These are phyloP conservation scores for Crotalaria pallida DNA, from an alignment of 306 rosid species.

Conservation along the genomic window DNA sequence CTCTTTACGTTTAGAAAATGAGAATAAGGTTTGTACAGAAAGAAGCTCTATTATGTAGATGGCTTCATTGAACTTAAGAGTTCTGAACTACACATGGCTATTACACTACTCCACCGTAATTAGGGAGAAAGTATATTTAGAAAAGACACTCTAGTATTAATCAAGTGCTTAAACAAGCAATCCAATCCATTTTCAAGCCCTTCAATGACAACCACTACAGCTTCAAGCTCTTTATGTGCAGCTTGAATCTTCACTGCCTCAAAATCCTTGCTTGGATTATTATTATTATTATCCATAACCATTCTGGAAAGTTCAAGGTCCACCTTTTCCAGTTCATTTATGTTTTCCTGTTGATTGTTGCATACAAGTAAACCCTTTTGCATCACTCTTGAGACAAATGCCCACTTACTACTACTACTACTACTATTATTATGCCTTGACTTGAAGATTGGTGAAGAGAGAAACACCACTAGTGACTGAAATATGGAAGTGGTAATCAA, in stretches of 20 bases:
- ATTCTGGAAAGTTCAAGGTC: slow-evolving; percentile 46
- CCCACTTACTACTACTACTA: slow-evolving; percentile 58
- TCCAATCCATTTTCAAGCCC: slow-evolving; percentile 53
- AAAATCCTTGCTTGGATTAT: slow-evolving; percentile 21
- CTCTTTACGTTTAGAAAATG: not conserved
- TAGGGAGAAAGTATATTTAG: slow-evolving; percentile 51
- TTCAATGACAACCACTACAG: slow-evolving; percentile 39
- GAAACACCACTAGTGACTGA: slow-evolving; percentile 43
- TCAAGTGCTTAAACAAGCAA: slow-evolving; percentile 60
- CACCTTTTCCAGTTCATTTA: slow-evolving; percentile 52
- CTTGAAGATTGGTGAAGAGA: slow-evolving; percentile 41
- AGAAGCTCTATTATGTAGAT: slow-evolving; percentile 21
- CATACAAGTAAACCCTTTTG: slow-evolving; percentile 29
- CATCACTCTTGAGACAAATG: slow-evolving; percentile 51
- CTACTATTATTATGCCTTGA: slow-evolving; percentile 41
- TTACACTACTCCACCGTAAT: not conserved
- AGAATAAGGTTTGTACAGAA: slow-evolving; percentile 1
- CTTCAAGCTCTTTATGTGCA: slow-evolving; percentile 41
- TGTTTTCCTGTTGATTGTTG: slow-evolving; percentile 18
- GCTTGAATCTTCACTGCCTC: slow-evolving; percentile 38
- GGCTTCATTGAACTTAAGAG: not conserved
- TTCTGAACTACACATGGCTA: not conserved
- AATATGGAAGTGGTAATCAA: slow-evolving; percentile 40
- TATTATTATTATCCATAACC: slow-evolving; percentile 15
- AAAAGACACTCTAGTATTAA: slow-evolving; percentile 56